Evolutionary conservation across 1,284 basidiomycete species (phyloP).

Genomic region (Psilocybe mexicana): DNA sequence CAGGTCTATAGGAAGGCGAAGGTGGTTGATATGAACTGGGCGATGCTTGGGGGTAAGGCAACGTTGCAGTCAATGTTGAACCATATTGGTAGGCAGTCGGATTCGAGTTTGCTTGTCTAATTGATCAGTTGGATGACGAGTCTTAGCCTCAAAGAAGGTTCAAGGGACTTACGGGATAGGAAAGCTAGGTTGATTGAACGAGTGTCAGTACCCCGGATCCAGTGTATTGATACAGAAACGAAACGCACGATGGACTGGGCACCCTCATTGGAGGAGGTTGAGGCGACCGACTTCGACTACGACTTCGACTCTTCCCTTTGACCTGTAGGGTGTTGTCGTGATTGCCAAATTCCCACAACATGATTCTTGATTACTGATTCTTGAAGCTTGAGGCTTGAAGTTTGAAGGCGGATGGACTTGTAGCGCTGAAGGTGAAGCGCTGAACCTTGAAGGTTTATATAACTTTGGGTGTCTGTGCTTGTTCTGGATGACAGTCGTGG

Average conservation of each 20-base stretch:
- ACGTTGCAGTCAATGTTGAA: neutral
- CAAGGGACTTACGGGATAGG: constrained; percentile 20
- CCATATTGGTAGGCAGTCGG: constrained; percentile 5
- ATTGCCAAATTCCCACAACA: constrained; percentile 38
- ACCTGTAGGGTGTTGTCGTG: constrained; percentile 5
- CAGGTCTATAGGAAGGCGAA: neutral
- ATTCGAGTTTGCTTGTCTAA: constrained; percentile 5
- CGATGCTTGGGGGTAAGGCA: neutral
- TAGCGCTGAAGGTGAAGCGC: too few species aligned
- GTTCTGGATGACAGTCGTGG: neutral
- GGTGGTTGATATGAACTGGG: constrained; percentile 1
- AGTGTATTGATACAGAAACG: neutral
- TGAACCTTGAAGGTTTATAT: neutral
- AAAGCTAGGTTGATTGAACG: constrained; percentile 16
- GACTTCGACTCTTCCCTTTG: neutral
- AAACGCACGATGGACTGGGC: constrained; percentile 28
- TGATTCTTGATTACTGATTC: constrained; percentile 17
- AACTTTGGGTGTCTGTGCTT: neutral
- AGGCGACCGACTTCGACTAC: constrained; percentile 17
- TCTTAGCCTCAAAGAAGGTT: neutral
- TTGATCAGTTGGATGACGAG: neutral
- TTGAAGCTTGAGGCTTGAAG: neutral
- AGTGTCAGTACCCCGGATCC: neutral
- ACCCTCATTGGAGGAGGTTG: constrained; percentile 24
- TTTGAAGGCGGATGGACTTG: too few species aligned